Conservation (phyloP, 305 asterid species). For the Rubia tinctorum region DNA sequence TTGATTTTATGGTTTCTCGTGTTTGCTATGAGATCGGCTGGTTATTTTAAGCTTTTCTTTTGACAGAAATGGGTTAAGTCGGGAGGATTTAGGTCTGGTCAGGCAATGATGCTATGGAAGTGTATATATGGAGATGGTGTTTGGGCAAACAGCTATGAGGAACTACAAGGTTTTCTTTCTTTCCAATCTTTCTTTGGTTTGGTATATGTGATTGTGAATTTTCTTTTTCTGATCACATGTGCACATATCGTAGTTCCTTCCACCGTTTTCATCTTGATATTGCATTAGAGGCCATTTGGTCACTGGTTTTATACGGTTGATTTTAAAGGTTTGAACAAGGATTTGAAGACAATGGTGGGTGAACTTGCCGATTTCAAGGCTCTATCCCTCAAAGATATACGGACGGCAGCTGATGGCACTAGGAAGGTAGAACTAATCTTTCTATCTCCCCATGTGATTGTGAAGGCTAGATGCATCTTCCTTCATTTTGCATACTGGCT, state of each 20-base stretch:
- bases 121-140: constrained; percentile 68
- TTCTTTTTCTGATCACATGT: not conserved
- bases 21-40: not conserved
- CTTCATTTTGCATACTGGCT: constrained; percentile 14
- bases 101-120: constrained; percentile 96
- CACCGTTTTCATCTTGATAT: too few relatives aligned
- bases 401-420: constrained; percentile 87
- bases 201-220: not conserved
- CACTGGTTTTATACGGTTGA: not conserved
- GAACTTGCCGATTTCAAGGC: constrained; percentile 65
- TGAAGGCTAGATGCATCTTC: constrained; percentile 5
- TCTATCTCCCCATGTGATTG: constrained; percentile 10
- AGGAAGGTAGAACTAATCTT: constrained; percentile 56
- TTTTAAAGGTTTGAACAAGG: constrained; percentile 76
- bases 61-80: constrained; percentile 86
- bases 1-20: not conserved
- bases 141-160: constrained; percentile 71
- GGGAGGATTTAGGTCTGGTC: constrained; percentile 79
- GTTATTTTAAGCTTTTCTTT: constrained; percentile 14
- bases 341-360: constrained; percentile 67
- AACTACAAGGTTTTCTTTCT: constrained; percentile 56
- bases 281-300: not conserved
- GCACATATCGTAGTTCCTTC: not conserved
- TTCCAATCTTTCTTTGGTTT: not conserved
- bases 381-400: constrained; percentile 56